These are phyloP conservation scores for Pleodorina starrii DNA, from an alignment of 139 green algal species.

Conservation along the genomic window DNA sequence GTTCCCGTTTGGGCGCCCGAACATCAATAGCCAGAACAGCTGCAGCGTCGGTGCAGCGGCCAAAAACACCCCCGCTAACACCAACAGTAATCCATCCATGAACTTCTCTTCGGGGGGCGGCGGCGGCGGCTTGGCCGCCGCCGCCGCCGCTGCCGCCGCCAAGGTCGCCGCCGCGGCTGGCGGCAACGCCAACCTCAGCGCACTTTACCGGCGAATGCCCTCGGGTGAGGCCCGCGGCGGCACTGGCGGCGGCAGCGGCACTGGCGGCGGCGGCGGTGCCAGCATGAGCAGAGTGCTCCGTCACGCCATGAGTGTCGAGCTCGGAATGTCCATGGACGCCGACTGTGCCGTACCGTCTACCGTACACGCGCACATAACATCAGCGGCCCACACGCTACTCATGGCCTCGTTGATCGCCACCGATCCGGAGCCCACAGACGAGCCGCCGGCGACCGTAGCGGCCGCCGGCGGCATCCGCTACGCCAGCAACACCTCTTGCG, in stretches of 20 bases:
- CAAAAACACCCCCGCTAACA: neutral
- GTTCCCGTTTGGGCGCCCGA: no score
- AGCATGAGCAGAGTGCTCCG: neutral
- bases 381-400: slow-evolving; percentile 33
- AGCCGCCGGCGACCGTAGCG: neutral
- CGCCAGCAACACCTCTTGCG: neutral
- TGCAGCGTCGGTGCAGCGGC: no score
- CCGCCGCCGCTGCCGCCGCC: neutral
- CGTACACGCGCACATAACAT: slow-evolving; percentile 27
- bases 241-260: neutral
- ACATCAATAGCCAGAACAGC: no score
- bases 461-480: neutral
- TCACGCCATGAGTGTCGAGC: neutral
- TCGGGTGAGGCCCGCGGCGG: neutral
- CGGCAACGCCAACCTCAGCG: neutral
- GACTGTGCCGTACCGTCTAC: neutral
- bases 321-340: neutral
- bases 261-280: neutral
- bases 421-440: neutral
- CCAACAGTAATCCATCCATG: no score
- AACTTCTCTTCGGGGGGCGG: neutral
- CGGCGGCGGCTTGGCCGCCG: neutral
- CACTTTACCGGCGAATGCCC: neutral
- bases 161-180: no score
- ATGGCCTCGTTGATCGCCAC: neutral